Conservation (phyloP, 495 filamentous ascomycete species). For the Annulohypoxylon stygium region DNA sequence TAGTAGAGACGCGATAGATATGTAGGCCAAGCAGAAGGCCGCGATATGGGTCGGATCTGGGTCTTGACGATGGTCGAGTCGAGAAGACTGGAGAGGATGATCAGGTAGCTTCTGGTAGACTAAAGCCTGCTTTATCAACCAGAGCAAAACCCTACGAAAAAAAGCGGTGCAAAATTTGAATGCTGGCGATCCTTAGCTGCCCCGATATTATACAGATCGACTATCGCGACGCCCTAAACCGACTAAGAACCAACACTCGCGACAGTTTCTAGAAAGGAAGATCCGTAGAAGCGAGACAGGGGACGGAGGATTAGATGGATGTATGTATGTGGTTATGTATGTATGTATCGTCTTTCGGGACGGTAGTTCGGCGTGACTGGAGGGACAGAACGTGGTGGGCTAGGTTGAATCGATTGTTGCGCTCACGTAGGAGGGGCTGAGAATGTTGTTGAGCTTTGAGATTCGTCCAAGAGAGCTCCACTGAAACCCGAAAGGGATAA, state of each 20-base stretch:
- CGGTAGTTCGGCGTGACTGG: constrained; percentile 38
- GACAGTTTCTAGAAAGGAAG: constrained; percentile 21
- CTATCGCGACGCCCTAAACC: constrained; percentile 26
- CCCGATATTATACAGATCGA: constrained; percentile 19
- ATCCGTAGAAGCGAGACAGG: constrained; percentile 21
- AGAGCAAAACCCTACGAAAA: constrained; percentile 26
- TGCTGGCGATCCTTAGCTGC: constrained; percentile 21
- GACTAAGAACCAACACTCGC: constrained; percentile 22
- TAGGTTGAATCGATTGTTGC: constrained; percentile 39
- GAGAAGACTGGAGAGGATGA: constrained; percentile 25
- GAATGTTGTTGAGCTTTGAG: constrained; percentile 42
- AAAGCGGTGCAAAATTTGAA: constrained; percentile 21
- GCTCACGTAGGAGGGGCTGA: constrained; percentile 46
- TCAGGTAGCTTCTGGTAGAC: not conserved
- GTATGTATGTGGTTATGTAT: constrained; percentile 13
- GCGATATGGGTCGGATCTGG: constrained; percentile 43
- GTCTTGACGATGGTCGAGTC: constrained; percentile 36
- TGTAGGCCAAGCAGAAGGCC: constrained; percentile 39
- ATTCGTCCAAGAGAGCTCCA: constrained; percentile 45
- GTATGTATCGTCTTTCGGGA: constrained; percentile 38
- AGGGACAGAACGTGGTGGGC: constrained; percentile 32
- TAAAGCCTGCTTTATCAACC: constrained; percentile 6
- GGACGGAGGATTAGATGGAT: constrained; percentile 28
- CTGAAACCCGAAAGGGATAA: constrained; percentile 41
- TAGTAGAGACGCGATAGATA: constrained; percentile 38